Conservation (phyloP, 305 asterid genomes). For the Solanum aculeatissimum region DNA sequence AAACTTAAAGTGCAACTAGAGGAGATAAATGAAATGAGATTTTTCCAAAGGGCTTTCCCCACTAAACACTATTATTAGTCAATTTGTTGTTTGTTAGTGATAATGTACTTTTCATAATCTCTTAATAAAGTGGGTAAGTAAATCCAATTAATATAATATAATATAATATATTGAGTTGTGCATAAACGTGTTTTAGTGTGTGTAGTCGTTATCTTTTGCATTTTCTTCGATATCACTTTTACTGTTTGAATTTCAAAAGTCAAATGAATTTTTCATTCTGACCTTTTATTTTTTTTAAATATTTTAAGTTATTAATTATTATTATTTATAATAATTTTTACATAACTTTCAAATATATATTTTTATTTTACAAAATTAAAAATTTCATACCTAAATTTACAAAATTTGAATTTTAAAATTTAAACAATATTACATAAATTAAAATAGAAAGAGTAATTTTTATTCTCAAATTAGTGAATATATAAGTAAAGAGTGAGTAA, state of each 20-base stretch:
- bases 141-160: background rate
- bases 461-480: too few species aligned
- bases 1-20: background rate
- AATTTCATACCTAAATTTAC: too few species aligned
- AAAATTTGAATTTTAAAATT: too few species aligned
- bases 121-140: background rate
- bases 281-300: too few species aligned
- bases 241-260: too few species aligned
- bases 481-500: background rate
- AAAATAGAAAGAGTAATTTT: too few species aligned
- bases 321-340: too few species aligned
- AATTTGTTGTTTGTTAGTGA: background rate
- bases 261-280: too few species aligned
- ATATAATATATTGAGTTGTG: background rate
- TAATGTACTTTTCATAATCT: background rate
- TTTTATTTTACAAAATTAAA: too few species aligned
- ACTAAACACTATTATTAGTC: background rate
- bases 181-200: background rate
- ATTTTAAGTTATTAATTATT: too few species aligned
- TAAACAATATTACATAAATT: too few species aligned
- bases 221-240: background rate
- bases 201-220: background rate
- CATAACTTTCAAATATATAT: too few species aligned
- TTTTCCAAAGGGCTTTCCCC: background rate
- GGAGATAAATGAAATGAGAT: background rate